Evolutionary conservation across 257 asterid species (phyloP), one percentile per base, ranked within the genome.

Genomic region (Solanum piurae): DNA sequence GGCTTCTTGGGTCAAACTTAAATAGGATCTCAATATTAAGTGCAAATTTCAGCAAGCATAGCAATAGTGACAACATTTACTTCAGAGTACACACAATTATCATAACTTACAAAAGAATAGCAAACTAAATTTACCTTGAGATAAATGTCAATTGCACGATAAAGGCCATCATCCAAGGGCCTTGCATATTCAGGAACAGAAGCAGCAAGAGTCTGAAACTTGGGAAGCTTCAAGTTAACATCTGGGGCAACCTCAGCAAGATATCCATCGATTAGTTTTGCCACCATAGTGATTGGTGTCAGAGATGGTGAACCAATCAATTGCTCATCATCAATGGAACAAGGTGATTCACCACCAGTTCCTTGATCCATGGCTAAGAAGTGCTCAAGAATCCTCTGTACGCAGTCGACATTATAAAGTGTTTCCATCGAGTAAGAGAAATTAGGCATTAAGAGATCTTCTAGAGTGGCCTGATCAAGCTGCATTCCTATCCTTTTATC

Each of bases 241-340:
- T 97, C 99, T 12, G 99, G 96, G 60, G 99, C 99, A 25, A 97
- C 98, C 93, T 97, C 99, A 0, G 98, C 99, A 14, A 97, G 96
- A 92, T 91, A 96, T 31, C 99, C 99, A 77, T 96, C 99, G 34
- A 95, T 90, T 84, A 96, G 91, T 91, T 96, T 97, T 20, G 98
- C 99, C 9, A 95, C 99, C 97, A 90, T 93, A 5, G 99, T 97
- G 89, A 97, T 93, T 4, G 98, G 98, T 23, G 98, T 95, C 72
- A 95, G 90, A 34, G 98, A 97, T 20, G 98, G 98, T 7, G 98
- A 94, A 38, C 96, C 98, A 92, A 95, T 94, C 84, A 94, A 82
- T 37, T 92, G 97, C 62, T 93, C 97, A 72, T 94, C 98, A 36
- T 95, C 98, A 14, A 89, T 91, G 9, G 96, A 93, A 83, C 95